phyloP scores from a whole-genome alignment of 495 filamentous ascomycete species.

The Melanomma pulvis-pyrius region DNA sequence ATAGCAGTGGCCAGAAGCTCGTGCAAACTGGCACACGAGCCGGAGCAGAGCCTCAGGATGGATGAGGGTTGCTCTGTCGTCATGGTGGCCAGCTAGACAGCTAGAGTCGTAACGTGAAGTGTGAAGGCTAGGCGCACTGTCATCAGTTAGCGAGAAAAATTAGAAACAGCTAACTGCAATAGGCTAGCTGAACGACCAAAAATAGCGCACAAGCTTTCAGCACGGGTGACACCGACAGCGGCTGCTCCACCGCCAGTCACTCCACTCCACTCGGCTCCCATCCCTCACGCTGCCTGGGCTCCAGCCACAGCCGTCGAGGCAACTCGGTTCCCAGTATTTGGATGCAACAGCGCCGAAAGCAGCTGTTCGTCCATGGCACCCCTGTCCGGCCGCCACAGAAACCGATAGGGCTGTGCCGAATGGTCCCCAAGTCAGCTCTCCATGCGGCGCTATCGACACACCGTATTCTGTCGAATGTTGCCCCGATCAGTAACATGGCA shows the following conservation, averaged over 20 bases:
- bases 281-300: background rate
- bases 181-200: conserved; percentile 12
- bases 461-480: conserved; percentile 31
- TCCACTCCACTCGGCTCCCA: background rate
- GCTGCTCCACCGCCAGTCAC: background rate
- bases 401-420: conserved; percentile 27
- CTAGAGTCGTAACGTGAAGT: conserved; percentile 9
- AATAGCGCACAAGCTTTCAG: conserved; percentile 13
- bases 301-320: conserved; percentile 14
- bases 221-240: conserved; percentile 5
- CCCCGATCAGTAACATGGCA: conserved; percentile 16
- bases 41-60: background rate
- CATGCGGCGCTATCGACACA: conserved; percentile 31
- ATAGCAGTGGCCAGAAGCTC: conserved; percentile 28
- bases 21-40: background rate
- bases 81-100: conserved; percentile 14
- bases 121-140: conserved; percentile 8
- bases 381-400: conserved; percentile 6
- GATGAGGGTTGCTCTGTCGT: background rate
- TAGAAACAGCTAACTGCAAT: conserved; percentile 12
- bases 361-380: conserved; percentile 14
- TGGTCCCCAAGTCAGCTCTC: conserved; percentile 19
- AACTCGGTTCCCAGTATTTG: conserved; percentile 1
- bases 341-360: background rate
- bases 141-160: conserved; percentile 16